Conservation (phyloP, 805 yeast genomes). For the Wickerhamiella siamensis region DNA sequence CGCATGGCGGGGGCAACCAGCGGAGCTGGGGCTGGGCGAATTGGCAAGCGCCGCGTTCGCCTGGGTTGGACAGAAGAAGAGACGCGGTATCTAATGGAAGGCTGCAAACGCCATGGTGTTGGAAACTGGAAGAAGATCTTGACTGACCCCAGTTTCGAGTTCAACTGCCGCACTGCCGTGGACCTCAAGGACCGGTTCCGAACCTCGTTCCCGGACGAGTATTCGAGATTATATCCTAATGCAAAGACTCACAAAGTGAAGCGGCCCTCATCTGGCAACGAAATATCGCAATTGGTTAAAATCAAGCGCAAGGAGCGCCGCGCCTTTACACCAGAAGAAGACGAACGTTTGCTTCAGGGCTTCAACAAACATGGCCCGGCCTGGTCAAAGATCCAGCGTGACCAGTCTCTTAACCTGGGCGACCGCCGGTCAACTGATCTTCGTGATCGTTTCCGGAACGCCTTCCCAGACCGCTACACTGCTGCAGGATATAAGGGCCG, state of each 20-base stretch:
- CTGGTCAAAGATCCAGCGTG: slow-evolving; percentile 33
- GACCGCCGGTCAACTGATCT: slow-evolving; percentile 32
- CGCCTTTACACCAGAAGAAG: slow-evolving; percentile 30
- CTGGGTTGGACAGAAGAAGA: slow-evolving; percentile 31
- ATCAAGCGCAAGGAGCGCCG: slow-evolving; percentile 32
- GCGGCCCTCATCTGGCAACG: slow-evolving; percentile 12
- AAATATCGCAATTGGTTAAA: slow-evolving; percentile 24
- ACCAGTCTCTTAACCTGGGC: slow-evolving; percentile 24
- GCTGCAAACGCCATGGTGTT: slow-evolving; percentile 30
- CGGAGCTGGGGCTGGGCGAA: slow-evolving; percentile 15
- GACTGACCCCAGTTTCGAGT: slow-evolving; percentile 27
- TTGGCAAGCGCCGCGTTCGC: slow-evolving; percentile 26
- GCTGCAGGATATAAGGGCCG: slow-evolving; percentile 33
- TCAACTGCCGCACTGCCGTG: slow-evolving; percentile 32
- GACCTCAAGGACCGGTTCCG: slow-evolving; percentile 33
- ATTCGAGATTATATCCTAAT: slow-evolving; percentile 31
- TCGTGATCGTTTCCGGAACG: slow-evolving; percentile 32
- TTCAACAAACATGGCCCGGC: slow-evolving; percentile 32
- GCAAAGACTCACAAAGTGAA: slow-evolving; percentile 31
- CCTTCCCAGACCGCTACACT: slow-evolving; percentile 31
- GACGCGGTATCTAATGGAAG: slow-evolving; percentile 29
- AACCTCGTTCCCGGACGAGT: slow-evolving; percentile 33
- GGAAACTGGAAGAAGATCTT: slow-evolving; percentile 36
- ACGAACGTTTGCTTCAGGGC: slow-evolving; percentile 29
- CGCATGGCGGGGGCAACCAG: not conserved